phyloP scores from a whole-genome alignment of 345 rosid genomes.

The Lepidium didymum region DNA sequence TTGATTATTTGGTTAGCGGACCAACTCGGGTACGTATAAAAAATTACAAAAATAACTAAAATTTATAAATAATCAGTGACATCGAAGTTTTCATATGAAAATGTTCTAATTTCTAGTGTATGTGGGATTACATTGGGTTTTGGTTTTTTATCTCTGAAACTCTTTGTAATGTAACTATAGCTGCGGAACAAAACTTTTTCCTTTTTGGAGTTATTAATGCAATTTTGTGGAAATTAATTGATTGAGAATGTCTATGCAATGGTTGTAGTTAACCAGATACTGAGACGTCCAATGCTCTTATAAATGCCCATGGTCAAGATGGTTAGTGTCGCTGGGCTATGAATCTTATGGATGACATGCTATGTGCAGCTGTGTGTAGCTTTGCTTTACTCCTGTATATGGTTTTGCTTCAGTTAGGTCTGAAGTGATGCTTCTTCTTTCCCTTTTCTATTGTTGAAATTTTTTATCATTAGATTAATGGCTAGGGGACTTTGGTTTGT shows the following conservation, averaged over 20 bases:
- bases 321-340: constrained; percentile 98
- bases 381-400: constrained; percentile 31
- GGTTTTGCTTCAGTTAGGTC: constrained; percentile 33
- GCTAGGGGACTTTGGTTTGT: neutral
- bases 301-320: constrained; percentile 78
- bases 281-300: constrained; percentile 85
- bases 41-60: no score
- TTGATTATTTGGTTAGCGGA: no score
- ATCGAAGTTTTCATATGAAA: neutral
- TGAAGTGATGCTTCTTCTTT: constrained; percentile 33
- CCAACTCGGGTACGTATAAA: no score
- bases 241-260: neutral
- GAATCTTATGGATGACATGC: constrained; percentile 89
- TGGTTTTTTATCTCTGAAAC: no score
- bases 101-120: neutral
- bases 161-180: no score
- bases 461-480: neutral
- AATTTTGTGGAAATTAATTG: neutral
- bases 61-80: neutral
- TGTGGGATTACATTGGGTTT: neutral
- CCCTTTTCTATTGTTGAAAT: constrained; percentile 2
- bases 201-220: neutral
- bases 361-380: constrained; percentile 75
- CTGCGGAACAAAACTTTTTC: neutral
- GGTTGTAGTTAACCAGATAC: constrained; percentile 70